Base-by-base conservation (phyloP, 2,329 filamentous ascomycete genomes). In the Clathrospora elynae region DNA sequence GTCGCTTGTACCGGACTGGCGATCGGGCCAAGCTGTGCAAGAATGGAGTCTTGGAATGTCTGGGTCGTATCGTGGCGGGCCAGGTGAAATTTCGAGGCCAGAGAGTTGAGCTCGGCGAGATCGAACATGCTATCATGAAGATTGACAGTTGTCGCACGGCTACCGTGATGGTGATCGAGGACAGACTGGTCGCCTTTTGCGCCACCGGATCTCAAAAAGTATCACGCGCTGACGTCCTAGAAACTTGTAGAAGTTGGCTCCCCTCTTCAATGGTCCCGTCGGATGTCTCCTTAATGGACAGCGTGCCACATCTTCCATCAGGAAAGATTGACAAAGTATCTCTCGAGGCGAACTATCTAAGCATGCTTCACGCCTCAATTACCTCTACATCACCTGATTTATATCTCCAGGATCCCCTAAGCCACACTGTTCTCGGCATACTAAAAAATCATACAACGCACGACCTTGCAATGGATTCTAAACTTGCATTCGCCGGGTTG, bases 81-180 rank as follows among this genome's bases (percentile, higher is more conserved):
- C 91, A 96, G 67, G 84, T 96, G 35, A 96, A 96, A 69, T 76
- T 96, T 6, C 81, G 90, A 38, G 90, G 90, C 1, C 90, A 95
- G 68, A 79, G 90, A 34, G 80, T 95, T 35, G 87, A 93, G 61
- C 79, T 93, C 4, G 87, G 87, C 0, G 89, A 73, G 37, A 62
- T 73, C n/a, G 68, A 72, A 47, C 59, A 71, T 26, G 56, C 56
- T 12, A 55, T 69, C 5, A 49, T 59, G 28, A 68, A 59, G 37
- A 37, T 62, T 6, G 41, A 61, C 16, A 59, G 53, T 7, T 72
- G 89, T 32, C 83, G 85, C 48, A 79, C 79, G 32, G 84, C 83
- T 1, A 78, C 85, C 10, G 88, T 84, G 2, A 77, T 82, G 17
- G 83, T 95, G 2, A 72, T 90, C 18, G 75, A 79, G 2, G 83